Base-by-base conservation (phyloP, 2,329 filamentous ascomycete species). In the Didymosphaeria variabile region DNA sequence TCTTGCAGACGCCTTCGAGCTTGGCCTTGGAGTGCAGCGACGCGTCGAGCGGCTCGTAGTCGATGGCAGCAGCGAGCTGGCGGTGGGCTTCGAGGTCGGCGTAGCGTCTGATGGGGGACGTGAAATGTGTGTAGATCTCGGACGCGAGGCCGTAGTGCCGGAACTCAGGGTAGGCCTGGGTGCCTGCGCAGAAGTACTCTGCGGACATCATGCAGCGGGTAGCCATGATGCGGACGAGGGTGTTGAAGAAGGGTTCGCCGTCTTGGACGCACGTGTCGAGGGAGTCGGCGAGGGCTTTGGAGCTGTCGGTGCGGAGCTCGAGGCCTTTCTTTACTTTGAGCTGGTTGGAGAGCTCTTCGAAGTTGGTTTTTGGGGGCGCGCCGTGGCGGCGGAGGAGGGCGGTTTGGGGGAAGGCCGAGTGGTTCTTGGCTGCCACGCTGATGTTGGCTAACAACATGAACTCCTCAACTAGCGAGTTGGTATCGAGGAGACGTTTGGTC, bases 371-470 rank as follows among this genome's bases (percentile, higher is more conserved):
- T 8, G 95, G 95, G 3, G 96, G 95, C 15, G 94, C 89, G 19
- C 87, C 93, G 84, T 99, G 95, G 60, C 95, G 91, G 64, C 94
- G 92, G 17, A 99, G 88, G 70, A 99, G 89, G 52, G 95, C 95
- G 0, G 94, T 98, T 79, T 99, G 94, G 0, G 95, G 94, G 80
- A 97, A 98, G 2, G 93, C 89, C 52, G 91, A 87, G 81, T 97
- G 93, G 74, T 97, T 96, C 78, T 93, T 94, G 67, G 89, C 87
- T 7, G 94, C 95, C 32, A 99, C 96, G 69, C 91, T 94, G 73
- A 93, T 93, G 81, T 99, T 99, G 84, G 95, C 96, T 77, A 98
- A 91, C 74, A 99, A 85, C 95, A 99, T 99, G 85, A 99, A 98
- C 77, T 99, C 95, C 77, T 99, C 95, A 31, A 99, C 96, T 5